A percentile compares a stretch with the other conserved stretches of the same genome.
Evolutionary conservation across 176 grass and related monocot genomes (phyloP).

Genomic region (Lolium multiflorum): DNA sequence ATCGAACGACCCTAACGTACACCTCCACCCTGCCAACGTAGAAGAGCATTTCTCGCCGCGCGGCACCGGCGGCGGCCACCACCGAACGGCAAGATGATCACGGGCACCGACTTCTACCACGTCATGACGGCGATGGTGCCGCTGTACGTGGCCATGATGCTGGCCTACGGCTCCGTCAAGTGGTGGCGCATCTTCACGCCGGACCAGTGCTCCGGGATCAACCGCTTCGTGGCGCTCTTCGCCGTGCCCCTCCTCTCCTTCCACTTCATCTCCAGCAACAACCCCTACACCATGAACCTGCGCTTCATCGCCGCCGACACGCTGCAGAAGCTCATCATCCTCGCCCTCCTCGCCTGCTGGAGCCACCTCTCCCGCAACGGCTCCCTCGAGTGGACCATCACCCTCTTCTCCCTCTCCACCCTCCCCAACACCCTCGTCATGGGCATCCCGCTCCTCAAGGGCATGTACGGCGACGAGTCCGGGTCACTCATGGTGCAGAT

Average conservation of each 20-base stretch:
- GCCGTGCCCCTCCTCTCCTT: slow-evolving; percentile 97
- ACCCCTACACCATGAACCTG: slow-evolving; percentile 97
- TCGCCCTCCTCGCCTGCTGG: slow-evolving; percentile 76
- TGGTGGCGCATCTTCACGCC: slow-evolving; percentile 99
- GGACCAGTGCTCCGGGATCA: slow-evolving; percentile 99
- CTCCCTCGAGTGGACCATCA: slow-evolving; percentile 98
- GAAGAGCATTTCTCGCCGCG: not conserved
- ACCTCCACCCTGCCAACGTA: not conserved
- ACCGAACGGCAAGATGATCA: slow-evolving; percentile 73
- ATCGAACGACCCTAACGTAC: not conserved
- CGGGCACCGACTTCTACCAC: slow-evolving; percentile 79
- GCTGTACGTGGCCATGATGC: slow-evolving; percentile 98
- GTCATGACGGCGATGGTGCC: slow-evolving; percentile 99
- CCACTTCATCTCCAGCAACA: slow-evolving; percentile 98
- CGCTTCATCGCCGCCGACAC: slow-evolving; percentile 98
- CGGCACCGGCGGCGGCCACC: not conserved
- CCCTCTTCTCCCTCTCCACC: slow-evolving; percentile 95
- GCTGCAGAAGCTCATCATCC: slow-evolving; percentile 95
- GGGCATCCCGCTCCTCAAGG: slow-evolving; percentile 97
- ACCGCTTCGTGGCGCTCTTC: slow-evolving; percentile 98
- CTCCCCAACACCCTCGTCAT: slow-evolving; percentile 99
- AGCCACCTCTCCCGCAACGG: slow-evolving; percentile 66
- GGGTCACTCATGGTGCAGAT: slow-evolving; percentile 97
- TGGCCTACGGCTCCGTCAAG: slow-evolving; percentile 93
- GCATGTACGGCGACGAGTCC: slow-evolving; percentile 91